Conservation (phyloP, 2,329 filamentous ascomycete genomes). For the Ceratocystis alfenasii region DNA sequence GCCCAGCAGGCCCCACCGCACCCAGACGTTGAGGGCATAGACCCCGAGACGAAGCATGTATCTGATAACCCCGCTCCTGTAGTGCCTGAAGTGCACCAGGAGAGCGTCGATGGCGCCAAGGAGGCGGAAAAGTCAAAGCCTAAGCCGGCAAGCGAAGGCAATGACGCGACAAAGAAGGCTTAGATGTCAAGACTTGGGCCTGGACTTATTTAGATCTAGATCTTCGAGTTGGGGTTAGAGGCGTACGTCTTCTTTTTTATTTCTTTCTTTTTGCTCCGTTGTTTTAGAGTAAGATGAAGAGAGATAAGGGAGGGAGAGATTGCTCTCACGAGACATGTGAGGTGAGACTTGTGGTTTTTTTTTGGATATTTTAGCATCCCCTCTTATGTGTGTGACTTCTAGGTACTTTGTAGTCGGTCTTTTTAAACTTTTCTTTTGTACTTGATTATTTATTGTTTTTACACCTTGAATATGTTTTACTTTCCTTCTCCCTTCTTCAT, state of each 20-base stretch:
- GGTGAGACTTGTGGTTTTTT: background rate
- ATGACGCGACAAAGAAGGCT: conserved; percentile 40
- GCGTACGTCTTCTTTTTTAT: conserved; percentile 1
- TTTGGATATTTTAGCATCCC: background rate
- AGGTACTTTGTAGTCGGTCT: background rate
- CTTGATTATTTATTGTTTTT: conserved; percentile 3
- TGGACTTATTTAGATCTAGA: background rate
- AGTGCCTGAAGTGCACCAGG: conserved; percentile 30
- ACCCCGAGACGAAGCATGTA: conserved; percentile 44
- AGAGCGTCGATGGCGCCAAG: conserved; percentile 48
- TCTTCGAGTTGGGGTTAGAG: background rate
- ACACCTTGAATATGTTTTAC: background rate
- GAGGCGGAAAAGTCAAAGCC: conserved; percentile 43
- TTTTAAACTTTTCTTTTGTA: conserved; percentile 1
- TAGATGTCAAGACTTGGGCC: background rate
- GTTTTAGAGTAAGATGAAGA: background rate
- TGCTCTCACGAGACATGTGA: background rate
- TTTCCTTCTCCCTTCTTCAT: background rate
- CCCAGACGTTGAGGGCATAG: conserved; percentile 48
- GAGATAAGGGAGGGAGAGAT: background rate
- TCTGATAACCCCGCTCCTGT: conserved; percentile 32
- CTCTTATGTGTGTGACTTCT: background rate
- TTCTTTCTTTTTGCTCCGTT: background rate
- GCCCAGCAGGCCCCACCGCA: conserved; percentile 45
- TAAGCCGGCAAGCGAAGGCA: conserved; percentile 52